Base-by-base conservation (phyloP, 1,139 yeast genomes). In the Suhomyces yuchorum region DNA sequence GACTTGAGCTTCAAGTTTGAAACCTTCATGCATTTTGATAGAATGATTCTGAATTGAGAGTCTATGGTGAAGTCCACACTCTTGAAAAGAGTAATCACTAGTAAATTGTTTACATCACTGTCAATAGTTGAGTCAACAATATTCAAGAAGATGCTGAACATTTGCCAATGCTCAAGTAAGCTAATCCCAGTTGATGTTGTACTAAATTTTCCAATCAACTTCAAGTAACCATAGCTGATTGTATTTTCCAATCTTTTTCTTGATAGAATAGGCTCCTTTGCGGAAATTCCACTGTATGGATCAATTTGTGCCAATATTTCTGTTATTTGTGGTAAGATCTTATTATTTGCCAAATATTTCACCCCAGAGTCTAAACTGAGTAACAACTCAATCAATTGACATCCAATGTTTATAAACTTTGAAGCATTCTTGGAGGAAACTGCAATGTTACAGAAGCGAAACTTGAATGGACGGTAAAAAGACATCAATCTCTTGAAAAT, bases 391-490 rank as follows among this genome's bases (percentile, higher is more conserved):
- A 93, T 71, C 35, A 93, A 73, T 41, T 82, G 85, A 56, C 90
- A 80, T 0, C 97, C 97, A 8, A 86, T 84, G 44, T 74, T 78
- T 23, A 87, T 78, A 55, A 85, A 88, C 51, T 77, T 73, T 41
- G 77, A 72, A 55, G 81, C 73, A 49, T 77, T 75, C 46, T 80
- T 72, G 32, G 82, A 72, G 4, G 51, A 34, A 17, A 51, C 52
- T 9, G 60, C 40, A 11, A 70, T 74, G 15, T 80, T 80, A 9
- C 96, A 85, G 63, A 90, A 93, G 49, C 97, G 70, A 59, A 85
- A 84, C 64, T 93, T 91, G 68, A 92, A 87, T 0, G 99, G 99
- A 43, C 98, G 76, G 62, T 85, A 93, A 62, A 93, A 95, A 3
- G 96, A 87, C 59, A 92, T 67, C 28, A 93, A 65, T 48, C 97